Conservation (phyloP, 495 filamentous ascomycete species). For the Podospora pseudopauciseta region DNA sequence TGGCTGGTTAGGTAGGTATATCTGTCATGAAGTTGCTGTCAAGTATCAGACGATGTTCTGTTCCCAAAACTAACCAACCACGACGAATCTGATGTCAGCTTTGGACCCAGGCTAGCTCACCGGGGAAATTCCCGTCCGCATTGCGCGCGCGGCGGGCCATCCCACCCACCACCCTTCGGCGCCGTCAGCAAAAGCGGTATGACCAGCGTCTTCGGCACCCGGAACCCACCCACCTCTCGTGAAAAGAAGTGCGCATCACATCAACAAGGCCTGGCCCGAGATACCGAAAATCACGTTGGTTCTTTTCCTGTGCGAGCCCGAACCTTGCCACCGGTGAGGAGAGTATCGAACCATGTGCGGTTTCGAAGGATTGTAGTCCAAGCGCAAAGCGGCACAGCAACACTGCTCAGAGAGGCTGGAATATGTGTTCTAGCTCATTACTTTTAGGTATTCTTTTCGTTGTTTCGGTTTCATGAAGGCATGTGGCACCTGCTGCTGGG, state of each 20-base stretch:
- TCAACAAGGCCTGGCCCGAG: not conserved
- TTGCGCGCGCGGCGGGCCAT: not conserved
- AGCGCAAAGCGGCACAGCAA: not conserved
- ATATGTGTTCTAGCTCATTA: not conserved
- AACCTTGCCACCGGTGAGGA: not conserved
- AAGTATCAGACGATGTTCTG: not conserved
- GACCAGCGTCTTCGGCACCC: not conserved
- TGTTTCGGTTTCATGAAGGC: not conserved
- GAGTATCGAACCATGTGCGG: not conserved
- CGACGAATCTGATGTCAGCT: not conserved
- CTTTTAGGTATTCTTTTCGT: not conserved
- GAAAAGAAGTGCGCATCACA: not conserved
- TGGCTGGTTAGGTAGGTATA: no score
- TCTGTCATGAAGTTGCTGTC: no score
- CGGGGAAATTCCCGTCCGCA: not conserved
- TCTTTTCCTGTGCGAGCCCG: not conserved
- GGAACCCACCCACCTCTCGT: not conserved
- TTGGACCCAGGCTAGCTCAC: not conserved
- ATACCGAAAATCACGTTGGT: not conserved
- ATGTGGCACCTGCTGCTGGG: no score
- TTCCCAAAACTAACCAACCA: not conserved
- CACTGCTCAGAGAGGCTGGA: not conserved
- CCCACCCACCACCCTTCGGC: not conserved
- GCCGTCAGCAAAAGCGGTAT: not conserved
- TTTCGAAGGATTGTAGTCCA: not conserved